Conservation (phyloP, 179 eudicot genomes). For the Silene vulgaris region DNA sequence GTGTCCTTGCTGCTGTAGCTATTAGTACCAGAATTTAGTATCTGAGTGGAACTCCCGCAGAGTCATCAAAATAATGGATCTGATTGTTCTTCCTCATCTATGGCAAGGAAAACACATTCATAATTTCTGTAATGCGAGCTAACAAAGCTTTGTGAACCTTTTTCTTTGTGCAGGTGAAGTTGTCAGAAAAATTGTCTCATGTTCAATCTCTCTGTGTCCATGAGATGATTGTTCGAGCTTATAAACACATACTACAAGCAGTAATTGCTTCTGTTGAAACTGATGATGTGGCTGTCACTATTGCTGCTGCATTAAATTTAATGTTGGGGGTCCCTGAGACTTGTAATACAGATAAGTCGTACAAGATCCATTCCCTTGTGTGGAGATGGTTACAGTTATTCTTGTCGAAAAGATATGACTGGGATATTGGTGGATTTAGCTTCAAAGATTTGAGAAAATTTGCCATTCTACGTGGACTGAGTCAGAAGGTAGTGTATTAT, state of each 20-base stretch:
- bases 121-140: background rate
- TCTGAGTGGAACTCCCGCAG: background rate
- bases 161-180: conserved; percentile 66
- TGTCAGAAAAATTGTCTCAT: conserved; percentile 93
- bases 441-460: conserved; percentile 88
- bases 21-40: background rate
- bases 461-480: conserved; percentile 89
- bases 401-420: conserved; percentile 72
- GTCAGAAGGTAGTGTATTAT: conserved; percentile 68
- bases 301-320: conserved; percentile 80
- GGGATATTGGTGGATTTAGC: conserved; percentile 71
- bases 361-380: conserved; percentile 50
- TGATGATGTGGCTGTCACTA: conserved; percentile 60
- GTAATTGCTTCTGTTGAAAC: conserved; percentile 69
- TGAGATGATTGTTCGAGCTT: conserved; percentile 99
- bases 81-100: background rate
- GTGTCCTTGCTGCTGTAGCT: conserved; percentile 1
- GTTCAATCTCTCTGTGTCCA: conserved; percentile 98
- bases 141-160: conserved; percentile 16
- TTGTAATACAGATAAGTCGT: conserved; percentile 35
- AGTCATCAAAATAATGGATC: background rate
- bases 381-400: conserved; percentile 86
- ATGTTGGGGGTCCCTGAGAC: conserved; percentile 74
- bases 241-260: conserved; percentile 91
- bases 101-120: background rate